Evolutionary conservation across 192 early-diverging fungal species (phyloP), one percentile per base, ranked within the genome.

Genomic region (Mortierella antarctica): DNA sequence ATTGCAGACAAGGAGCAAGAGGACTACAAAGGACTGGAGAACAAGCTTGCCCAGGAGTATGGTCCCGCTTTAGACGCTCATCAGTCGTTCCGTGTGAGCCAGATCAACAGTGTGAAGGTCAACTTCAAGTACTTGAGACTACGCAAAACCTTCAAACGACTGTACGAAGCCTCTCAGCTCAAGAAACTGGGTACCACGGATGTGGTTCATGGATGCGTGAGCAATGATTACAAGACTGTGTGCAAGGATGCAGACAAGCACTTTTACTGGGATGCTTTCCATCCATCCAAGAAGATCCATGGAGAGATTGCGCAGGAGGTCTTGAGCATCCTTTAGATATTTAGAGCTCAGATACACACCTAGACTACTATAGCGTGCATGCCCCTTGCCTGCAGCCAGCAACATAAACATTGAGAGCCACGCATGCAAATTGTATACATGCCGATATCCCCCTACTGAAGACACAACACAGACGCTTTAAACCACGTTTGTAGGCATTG

Each of bases 251-350:
- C 74, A 6, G 55, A 42, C 8, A 46, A 78, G 56, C 18, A 78
- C 55, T 78, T 78, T 39, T 78, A 61, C 53, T 70, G 50, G 54
- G 74, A 78, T 54, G 74, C 48, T 10, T 78, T 78, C 62, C 74
- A 78, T 18, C 54, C 67, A 2, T 49, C 74, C 1, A 31, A 60
- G 20, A 78, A 78, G 62, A 61, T 78, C 56, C 74, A 78, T 20
- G 39, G 47, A 7, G 67, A 57, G 21, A 65, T 78, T 56, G 60
- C 67, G 41, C 14, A 65, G n/a, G 67, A 62, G 6, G 44, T 78
- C 47, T 8, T 65, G 3, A 17, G 59, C 18, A 10, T 77, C 12
- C 21, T 77, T 12, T 77, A 76, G 52, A 21, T 21, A 1, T 41
- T 48, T n/a, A n/a, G n/a, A n/a, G 7, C 57, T 17, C 31, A 31